Conservation (phyloP, 1,139 yeast genomes). For the Protomyces lactucae-debilis region DNA sequence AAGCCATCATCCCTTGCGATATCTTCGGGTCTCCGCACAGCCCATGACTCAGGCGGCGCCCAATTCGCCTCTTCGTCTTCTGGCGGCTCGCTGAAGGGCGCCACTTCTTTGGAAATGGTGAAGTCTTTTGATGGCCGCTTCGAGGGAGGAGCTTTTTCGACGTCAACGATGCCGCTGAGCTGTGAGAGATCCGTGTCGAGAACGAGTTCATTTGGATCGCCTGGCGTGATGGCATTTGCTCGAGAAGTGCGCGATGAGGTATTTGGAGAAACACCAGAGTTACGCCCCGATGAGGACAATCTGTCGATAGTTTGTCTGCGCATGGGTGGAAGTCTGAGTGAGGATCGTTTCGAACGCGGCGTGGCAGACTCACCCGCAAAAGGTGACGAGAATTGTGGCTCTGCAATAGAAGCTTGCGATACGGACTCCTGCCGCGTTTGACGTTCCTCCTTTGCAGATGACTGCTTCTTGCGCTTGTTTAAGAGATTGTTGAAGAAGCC, state of each 20-base stretch:
- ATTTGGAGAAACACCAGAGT: neutral
- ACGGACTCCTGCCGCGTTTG: neutral
- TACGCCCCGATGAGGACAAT: neutral
- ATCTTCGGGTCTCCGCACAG: slow-evolving; percentile 25
- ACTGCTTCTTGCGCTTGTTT: slow-evolving; percentile 1
- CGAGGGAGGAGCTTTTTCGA: slow-evolving; percentile 29
- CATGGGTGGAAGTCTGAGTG: neutral
- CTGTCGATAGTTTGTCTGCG: neutral
- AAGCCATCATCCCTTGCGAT: slow-evolving; percentile 16
- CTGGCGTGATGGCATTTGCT: neutral
- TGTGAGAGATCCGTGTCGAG: slow-evolving; percentile 25
- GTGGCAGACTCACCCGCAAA: neutral
- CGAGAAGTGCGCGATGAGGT: neutral
- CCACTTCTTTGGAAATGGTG: slow-evolving; percentile 14
- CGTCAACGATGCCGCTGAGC: slow-evolving; percentile 17
- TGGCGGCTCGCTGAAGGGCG: slow-evolving; percentile 9
- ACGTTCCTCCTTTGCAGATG: neutral
- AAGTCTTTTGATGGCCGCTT: slow-evolving; percentile 27
- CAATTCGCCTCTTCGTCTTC: slow-evolving; percentile 24
- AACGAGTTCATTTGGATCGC: slow-evolving; percentile 10
- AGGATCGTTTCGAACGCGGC: neutral
- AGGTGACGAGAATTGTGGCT: neutral
- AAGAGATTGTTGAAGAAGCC: slow-evolving; percentile 12
- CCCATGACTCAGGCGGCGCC: slow-evolving; percentile 33
- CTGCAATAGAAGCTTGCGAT: neutral